Evolutionary conservation across 1,139 yeast genomes (phyloP), one percentile per base, ranked within the genome.

Genomic region (Sugiyamaella paludigena): DNA sequence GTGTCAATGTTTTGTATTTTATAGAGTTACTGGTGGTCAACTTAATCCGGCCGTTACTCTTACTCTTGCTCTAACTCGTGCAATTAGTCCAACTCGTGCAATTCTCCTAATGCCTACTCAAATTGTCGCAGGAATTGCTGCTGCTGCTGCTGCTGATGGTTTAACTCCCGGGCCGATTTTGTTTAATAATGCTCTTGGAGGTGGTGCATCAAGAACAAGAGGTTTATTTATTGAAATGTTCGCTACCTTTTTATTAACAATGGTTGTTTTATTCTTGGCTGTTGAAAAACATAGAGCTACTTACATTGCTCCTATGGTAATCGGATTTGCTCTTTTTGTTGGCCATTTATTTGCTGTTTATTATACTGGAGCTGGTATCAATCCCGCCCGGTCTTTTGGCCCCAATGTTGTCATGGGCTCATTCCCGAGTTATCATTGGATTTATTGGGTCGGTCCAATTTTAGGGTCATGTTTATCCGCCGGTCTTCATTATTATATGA

Each of bases 361-460:
- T 78, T 85, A 80, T 74, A 85, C 96, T 48, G 96, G 96, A 67
- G 95, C 95, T 39, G 95, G 96, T 65, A 75, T 87, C 65, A 87
- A 87, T 77, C 96, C 96, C 49, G 96, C 96, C 43, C 82, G 96
- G 74, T 74, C 88, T 30, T 79, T 88, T 55, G 96, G 96, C 64
- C 95, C 96, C 48, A 78, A 83, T 66, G 75, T 87, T 53, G 95
- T 91, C 51, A 77, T 78, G 50, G 73, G 70, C 51, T 73, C 78
- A 33, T 88, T 88, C 83, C 95, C 95, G 37, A 69, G 66, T 62
- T 87, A 88, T 72, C 89, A 82, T 75, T 88, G 95, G 95, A 87
- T 88, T 58, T 88, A 88, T 76, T 87, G 95, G 94, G 79, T 88
- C 50, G 95, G 95, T 51, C 95, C 95, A 54, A 60, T 82, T 49